Evolutionary conservation across 495 filamentous ascomycete species (phyloP).

Genomic region (Penicillium tannophilum): DNA sequence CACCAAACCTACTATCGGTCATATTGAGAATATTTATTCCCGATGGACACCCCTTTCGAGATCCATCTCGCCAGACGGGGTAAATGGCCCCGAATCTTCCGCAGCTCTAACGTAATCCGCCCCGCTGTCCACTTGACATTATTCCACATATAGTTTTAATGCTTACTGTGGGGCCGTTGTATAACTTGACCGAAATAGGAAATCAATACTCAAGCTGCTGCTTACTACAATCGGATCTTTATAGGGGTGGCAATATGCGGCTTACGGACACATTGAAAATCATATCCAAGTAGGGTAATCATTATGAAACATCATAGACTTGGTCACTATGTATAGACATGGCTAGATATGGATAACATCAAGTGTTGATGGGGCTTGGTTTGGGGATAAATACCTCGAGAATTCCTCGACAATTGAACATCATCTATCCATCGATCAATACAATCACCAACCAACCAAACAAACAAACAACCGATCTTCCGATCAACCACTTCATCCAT

Average conservation of each 20-base stretch:
- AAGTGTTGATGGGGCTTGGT: background rate
- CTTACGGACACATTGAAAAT: background rate
- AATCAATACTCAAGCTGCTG: background rate
- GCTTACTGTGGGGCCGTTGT: background rate
- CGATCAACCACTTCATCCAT: background rate
- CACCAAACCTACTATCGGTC: too few species aligned
- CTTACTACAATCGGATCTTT: background rate
- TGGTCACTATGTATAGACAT: background rate
- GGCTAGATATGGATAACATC: background rate
- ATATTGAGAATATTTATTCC: too few species aligned
- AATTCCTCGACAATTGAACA: background rate
- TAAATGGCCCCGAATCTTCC: too few species aligned
- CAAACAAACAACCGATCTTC: constrained; percentile 3
- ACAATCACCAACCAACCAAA: background rate
- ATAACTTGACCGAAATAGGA: background rate
- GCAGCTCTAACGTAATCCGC: too few species aligned
- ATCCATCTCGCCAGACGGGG: too few species aligned
- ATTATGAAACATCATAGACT: background rate
- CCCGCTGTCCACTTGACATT: too few species aligned
- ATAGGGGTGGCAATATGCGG: too few species aligned
- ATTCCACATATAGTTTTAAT: too few species aligned
- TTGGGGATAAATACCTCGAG: background rate
- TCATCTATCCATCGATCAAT: background rate
- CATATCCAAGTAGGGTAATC: background rate
- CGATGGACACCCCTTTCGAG: too few species aligned